Evolutionary conservation across 2,329 filamentous ascomycete genomes (phyloP), one percentile per base, ranked within the genome.

Genomic region (Fusarium brachygibbosum): DNA sequence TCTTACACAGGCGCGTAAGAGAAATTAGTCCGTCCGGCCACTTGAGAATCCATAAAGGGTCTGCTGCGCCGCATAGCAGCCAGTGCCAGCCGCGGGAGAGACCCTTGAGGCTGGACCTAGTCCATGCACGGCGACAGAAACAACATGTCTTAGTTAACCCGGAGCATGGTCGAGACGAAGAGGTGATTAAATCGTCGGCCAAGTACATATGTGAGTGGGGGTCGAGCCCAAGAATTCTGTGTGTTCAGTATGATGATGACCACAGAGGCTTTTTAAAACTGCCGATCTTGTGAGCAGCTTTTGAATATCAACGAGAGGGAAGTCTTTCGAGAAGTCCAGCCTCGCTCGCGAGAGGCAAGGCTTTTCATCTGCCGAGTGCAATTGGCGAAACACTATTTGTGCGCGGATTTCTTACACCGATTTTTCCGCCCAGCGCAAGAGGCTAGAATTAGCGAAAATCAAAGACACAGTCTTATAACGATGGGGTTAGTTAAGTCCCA

Each of bases 351-450:
- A 19, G 13, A 29, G 21, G 21, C 6, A 44, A 46, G 16, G 17
- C n/a, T 37, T 31, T 28, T 38, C 29, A 29, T 44, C n/a, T 63
- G 25, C 35, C 29, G 25, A 37, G 23, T n/a, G 4, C n/a, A 28
- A 29, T 35, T 49, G 23, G 21, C 8, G 12, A 42, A 50, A 51
- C 28, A 5, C 21, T 9, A 23, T 49, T 60, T 54, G 41, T 68
- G 53, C 58, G 67, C 49, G 42, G 58, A 68, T 60, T 57, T 41
- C 38, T 44, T 51, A 56, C 58, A 70, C 67, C 67, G 67, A 60
- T 46, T 40, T 34, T 62, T 54, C 31, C 31, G 32, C 35, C 19
- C 48, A 56, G 35, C 21, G 31, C 31, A 51, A 49, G 25, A 63
- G 48, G 41, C 41, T 58, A 58, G 45, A 41, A 17, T 35, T 58